phyloP scores from a whole-genome alignment of 1,284 basidiomycete genomes.

The Acaromyces ingoldii region DNA sequence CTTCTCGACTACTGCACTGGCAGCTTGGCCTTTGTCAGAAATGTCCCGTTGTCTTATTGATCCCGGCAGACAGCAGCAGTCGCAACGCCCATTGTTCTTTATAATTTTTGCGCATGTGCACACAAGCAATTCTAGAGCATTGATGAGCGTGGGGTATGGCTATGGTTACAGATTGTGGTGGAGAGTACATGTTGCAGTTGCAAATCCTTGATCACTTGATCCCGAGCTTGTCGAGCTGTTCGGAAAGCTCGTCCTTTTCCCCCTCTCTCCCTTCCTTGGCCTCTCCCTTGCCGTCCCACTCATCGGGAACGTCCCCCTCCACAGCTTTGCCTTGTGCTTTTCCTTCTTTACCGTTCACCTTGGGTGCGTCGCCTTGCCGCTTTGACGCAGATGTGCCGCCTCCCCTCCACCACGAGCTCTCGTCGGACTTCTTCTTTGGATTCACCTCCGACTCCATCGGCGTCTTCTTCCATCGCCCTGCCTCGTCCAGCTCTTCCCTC shows the following conservation, averaged over 20 bases:
- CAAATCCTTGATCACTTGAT: not conserved
- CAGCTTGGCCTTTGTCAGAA: slow-evolving; percentile 40
- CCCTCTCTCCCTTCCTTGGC: not conserved
- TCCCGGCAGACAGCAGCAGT: not conserved
- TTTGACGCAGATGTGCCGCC: no score
- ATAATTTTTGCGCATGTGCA: no score
- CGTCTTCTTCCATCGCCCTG: no score
- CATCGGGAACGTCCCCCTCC: not conserved
- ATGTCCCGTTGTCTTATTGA: slow-evolving; percentile 35
- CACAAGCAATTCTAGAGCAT: no score
- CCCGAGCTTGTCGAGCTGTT: not conserved
- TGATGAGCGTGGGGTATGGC: no score
- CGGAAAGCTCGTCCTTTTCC: not conserved
- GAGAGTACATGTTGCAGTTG: not conserved
- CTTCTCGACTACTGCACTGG: slow-evolving; percentile 46
- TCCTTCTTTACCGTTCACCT: no score
- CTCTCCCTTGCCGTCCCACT: not conserved
- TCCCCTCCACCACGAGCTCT: no score
- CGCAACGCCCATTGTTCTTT: not conserved
- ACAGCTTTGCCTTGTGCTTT: no score
- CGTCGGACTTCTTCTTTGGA: not conserved
- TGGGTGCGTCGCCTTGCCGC: no score
- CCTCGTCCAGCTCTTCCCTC: no score
- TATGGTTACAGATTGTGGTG: not conserved
- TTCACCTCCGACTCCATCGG: not conserved